These are phyloP conservation scores for Verticillium nubilum DNA, from an alignment of 2,329 filamentous ascomycete genomes.

Conservation along the genomic window DNA sequence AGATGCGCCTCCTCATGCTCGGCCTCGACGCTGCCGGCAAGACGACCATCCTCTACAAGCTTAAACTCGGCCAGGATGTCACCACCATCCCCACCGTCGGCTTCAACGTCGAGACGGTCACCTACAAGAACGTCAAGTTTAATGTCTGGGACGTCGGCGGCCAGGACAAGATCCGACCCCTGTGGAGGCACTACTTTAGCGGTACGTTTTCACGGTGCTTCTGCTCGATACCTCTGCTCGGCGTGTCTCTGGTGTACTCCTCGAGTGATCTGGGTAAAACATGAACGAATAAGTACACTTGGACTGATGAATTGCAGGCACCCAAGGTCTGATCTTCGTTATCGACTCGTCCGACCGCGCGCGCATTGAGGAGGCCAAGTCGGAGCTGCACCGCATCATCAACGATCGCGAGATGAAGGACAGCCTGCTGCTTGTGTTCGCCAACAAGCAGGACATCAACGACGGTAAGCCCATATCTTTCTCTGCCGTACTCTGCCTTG, in stretches of 20 bases:
- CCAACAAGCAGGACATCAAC: constrained; percentile 96
- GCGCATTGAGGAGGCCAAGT: constrained; percentile 87
- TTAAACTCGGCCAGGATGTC: constrained; percentile 96
- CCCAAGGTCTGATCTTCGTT: constrained; percentile 97
- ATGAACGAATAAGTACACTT: neutral
- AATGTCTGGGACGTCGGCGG: constrained; percentile 99
- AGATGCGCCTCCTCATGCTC: constrained; percentile 98
- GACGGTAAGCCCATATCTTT: constrained; percentile 49
- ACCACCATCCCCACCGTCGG: constrained; percentile 98
- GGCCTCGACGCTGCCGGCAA: constrained; percentile 97
- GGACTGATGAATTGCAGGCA: constrained; percentile 49
- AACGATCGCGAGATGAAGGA: constrained; percentile 98
- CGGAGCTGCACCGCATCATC: constrained; percentile 94
- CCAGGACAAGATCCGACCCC: constrained; percentile 95
- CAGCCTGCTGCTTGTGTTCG: constrained; percentile 88
- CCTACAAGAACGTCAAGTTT: constrained; percentile 99
- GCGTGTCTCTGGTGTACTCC: constrained; percentile 6
- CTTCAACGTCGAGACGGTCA: constrained; percentile 98
- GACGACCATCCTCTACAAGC: constrained; percentile 98
- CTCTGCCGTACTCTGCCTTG: neutral
- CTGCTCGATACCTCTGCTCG: neutral
- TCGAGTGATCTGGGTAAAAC: neutral
- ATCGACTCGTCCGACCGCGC: constrained; percentile 91
- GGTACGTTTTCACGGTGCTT: constrained; percentile 70
- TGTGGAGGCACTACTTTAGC: constrained; percentile 97